phyloP scores from a whole-genome alignment of 257 asterid genomes.

The Coffea eugenioides region DNA sequence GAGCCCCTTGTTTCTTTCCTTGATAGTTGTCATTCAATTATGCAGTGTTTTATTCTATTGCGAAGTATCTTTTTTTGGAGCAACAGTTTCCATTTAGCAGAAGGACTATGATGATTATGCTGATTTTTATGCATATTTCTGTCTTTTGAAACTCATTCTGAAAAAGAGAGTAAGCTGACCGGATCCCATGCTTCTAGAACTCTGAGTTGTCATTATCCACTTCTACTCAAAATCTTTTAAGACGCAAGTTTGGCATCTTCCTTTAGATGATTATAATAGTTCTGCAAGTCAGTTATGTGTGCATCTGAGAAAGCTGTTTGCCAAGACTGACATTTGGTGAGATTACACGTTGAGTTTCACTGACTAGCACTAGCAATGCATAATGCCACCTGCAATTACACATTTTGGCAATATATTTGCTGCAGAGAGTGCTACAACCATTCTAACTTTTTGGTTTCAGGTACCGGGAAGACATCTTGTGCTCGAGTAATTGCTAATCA shows the following conservation, averaged over 20 bases:
- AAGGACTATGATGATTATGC: not conserved
- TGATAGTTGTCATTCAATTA: not conserved
- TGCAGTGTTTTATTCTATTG: not conserved
- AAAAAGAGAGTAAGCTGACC: not conserved
- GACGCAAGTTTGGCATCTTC: not conserved
- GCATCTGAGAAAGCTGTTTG: not conserved
- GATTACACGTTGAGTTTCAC: not conserved
- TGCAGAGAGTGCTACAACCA: constrained; percentile 8
- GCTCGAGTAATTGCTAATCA: constrained; percentile 96
- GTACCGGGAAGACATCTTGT: constrained; percentile 97
- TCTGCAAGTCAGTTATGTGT: not conserved
- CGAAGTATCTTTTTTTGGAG: not conserved
- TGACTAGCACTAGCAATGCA: not conserved
- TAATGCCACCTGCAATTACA: not conserved
- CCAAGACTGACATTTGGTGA: not conserved
- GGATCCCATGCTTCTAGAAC: not conserved
- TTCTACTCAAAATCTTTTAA: not conserved
- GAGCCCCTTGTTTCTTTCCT: not conserved
- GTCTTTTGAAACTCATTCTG: not conserved
- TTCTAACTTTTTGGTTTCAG: constrained; percentile 47
- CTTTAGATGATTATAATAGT: not conserved
- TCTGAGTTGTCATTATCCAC: not conserved
- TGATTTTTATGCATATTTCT: not conserved
- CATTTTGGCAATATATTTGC: not conserved
- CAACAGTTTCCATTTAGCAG: not conserved